Evolutionary conservation across 2,329 filamentous ascomycete genomes (phyloP).

Genomic region (Cryphonectria parasitica): DNA sequence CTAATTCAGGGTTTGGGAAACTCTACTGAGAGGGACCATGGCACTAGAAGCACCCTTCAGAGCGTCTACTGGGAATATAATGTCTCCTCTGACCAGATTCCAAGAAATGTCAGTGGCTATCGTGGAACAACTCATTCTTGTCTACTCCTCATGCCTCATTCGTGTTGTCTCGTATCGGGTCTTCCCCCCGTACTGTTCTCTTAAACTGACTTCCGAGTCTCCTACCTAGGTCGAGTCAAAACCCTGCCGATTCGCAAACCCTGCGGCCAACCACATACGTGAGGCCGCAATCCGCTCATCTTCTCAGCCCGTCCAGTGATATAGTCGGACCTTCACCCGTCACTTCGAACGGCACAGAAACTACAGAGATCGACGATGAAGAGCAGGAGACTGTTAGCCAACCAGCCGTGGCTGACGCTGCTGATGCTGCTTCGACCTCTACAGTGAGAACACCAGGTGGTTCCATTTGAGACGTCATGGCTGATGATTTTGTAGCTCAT

Average conservation of each 20-base stretch:
- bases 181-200: not conserved
- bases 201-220: conserved; percentile 17
- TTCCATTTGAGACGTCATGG: conserved; percentile 33
- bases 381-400: conserved; percentile 57
- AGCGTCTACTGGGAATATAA: conserved; percentile 62
- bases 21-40: conserved; percentile 45
- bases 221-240: conserved; percentile 53
- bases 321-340: conserved; percentile 82
- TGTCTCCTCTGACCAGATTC: conserved; percentile 57
- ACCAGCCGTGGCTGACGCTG: conserved; percentile 39
- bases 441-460: conserved; percentile 37
- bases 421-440: conserved; percentile 42
- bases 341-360: conserved; percentile 81
- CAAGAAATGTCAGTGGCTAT: conserved; percentile 54
- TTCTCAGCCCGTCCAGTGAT: conserved; percentile 67
- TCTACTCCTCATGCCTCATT: conserved; percentile 49
- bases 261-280: conserved; percentile 57
- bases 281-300: conserved; percentile 52
- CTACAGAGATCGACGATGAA: conserved; percentile 84
- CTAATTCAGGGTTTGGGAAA: not conserved
- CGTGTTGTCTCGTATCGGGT: conserved; percentile 49
- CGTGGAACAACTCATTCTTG: not conserved
- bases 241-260: conserved; percentile 50
- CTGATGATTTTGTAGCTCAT: conserved; percentile 44
- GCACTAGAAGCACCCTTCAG: conserved; percentile 66